phyloP scores from a whole-genome alignment of 441 rosid species.

The Sinapis alba region DNA sequence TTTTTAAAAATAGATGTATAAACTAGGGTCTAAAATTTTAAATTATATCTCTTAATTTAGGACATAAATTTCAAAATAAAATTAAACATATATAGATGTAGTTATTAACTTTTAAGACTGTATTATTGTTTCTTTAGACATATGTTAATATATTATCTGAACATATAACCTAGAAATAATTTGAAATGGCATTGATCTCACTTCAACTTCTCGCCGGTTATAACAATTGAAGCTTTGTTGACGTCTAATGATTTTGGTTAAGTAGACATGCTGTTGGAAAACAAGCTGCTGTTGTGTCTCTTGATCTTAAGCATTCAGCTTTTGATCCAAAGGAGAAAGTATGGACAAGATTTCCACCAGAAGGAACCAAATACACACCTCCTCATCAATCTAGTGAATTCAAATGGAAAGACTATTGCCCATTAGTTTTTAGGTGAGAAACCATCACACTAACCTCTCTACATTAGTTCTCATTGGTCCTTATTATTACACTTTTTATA shows the following conservation, averaged over 20 bases:
- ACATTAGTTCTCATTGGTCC: neutral
- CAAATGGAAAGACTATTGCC: conserved; percentile 82
- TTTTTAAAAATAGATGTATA: neutral
- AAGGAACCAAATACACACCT: conserved; percentile 74
- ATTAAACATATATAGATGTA: neutral
- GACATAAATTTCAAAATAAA: neutral
- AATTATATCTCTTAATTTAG: neutral
- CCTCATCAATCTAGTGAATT: conserved; percentile 74
- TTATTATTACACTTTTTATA: conserved; percentile 3
- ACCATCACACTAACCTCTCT: neutral
- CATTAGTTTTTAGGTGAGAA: conserved; percentile 70
- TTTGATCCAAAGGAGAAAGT: conserved; percentile 78
- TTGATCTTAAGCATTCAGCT: conserved; percentile 67
- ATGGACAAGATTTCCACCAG: conserved; percentile 76
- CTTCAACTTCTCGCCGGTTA: neutral
- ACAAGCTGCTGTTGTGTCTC: conserved; percentile 58
- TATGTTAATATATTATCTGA: neutral
- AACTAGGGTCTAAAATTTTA: neutral
- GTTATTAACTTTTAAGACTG: neutral
- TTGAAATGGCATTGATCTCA: neutral
- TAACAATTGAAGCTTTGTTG: neutral
- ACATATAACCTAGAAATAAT: neutral
- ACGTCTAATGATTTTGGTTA: neutral
- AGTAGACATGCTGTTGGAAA: conserved; percentile 70
- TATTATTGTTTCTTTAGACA: neutral